Conservation (phyloP, 192 early-diverging fungal species). For the Geranomyces michiganensis region DNA sequence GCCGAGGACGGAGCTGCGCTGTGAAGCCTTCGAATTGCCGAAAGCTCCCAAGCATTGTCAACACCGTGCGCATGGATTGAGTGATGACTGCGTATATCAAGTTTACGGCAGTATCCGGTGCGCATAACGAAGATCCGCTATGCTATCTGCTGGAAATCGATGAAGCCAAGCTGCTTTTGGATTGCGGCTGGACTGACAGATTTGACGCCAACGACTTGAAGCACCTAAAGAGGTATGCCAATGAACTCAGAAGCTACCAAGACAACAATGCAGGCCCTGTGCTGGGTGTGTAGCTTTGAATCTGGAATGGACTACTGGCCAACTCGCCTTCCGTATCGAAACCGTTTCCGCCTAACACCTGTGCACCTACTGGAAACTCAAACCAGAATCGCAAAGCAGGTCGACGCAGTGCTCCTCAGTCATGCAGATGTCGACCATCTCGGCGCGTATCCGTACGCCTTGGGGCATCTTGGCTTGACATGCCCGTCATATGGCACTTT, state of each 20-base stretch:
- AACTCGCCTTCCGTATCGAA: not conserved
- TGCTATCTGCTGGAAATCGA: constrained; percentile 94
- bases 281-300: not conserved
- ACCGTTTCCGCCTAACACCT: not conserved
- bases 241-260: not conserved
- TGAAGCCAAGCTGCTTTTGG: constrained; percentile 87
- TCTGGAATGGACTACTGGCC: not conserved
- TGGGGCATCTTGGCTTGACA: constrained; percentile 72
- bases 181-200: constrained; percentile 88
- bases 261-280: too few relatives aligned
- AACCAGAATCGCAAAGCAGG: constrained; percentile 80
- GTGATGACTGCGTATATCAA: constrained; percentile 59
- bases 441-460: constrained; percentile 83
- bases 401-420: constrained; percentile 87
- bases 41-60: too few relatives aligned
- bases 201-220: constrained; percentile 73
- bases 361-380: not conserved
- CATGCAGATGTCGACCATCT: constrained; percentile 89
- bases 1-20: too few relatives aligned
- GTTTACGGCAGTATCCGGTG: constrained; percentile 87
- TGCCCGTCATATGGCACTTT: constrained; percentile 89
- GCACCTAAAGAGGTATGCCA: constrained; percentile 64
- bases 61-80: too few relatives aligned
- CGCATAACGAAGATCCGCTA: constrained; percentile 79
- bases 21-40: too few relatives aligned